Conservation (phyloP, 805 yeast genomes). For the Middelhovenomyces tepae region DNA sequence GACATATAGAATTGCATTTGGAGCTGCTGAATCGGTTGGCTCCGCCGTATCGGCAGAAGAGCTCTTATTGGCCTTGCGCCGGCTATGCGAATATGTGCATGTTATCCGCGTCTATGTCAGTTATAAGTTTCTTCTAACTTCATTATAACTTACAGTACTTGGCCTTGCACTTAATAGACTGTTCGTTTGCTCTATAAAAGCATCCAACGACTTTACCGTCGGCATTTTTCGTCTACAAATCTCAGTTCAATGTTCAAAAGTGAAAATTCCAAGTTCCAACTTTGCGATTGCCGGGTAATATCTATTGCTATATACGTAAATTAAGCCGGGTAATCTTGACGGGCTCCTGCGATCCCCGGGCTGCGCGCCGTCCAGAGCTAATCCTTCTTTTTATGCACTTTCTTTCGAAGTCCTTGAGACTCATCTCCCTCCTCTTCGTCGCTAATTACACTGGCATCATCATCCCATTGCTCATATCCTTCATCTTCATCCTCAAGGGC, state of each 20-base stretch:
- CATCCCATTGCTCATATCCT: constrained; percentile 3
- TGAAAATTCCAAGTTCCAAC: too few species aligned
- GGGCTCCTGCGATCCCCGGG: too few species aligned
- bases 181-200: constrained; percentile 35
- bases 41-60: constrained; percentile 18
- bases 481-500: constrained; percentile 23
- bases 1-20: constrained; percentile 33
- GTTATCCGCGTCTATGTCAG: constrained; percentile 19
- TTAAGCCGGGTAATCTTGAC: too few species aligned
- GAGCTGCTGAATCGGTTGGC: constrained; percentile 17
- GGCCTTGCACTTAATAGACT: constrained; percentile 38
- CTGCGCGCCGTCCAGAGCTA: too few species aligned
- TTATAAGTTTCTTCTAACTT: background rate
- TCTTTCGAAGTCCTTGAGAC: too few species aligned
- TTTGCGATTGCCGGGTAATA: too few species aligned
- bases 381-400: too few species aligned
- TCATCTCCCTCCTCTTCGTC: constrained; percentile 5
- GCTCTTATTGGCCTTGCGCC: constrained; percentile 18
- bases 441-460: constrained; percentile 3
- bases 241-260: too few species aligned
- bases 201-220: constrained; percentile 27
- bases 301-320: too few species aligned
- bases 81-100: constrained; percentile 31
- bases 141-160: constrained; percentile 22
- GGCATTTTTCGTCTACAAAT: too few species aligned